phyloP scores from a whole-genome alignment of 345 rosid genomes.

The Bretschneidera sinensis region DNA sequence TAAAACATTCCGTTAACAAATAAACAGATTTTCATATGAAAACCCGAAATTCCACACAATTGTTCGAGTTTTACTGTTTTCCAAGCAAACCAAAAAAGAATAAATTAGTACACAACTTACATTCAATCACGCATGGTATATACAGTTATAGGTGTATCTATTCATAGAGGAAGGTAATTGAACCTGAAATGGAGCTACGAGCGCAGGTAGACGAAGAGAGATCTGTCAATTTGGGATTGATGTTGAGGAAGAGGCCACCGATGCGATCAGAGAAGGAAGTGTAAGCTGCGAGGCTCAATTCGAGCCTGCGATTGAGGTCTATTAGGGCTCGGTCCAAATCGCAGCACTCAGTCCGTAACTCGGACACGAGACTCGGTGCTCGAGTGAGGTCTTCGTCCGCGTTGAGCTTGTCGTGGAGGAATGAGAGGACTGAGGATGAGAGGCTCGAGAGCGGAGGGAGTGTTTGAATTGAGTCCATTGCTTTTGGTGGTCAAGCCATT shows the following conservation, averaged over 20 bases:
- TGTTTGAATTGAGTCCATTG: conserved; percentile 43
- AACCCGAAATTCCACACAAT: neutral
- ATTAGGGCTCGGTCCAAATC: conserved; percentile 50
- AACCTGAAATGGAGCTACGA: conserved; percentile 43
- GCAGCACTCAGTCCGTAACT: conserved; percentile 50
- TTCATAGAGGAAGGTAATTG: neutral
- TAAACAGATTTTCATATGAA: neutral
- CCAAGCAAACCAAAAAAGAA: neutral
- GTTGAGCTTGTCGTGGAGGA: conserved; percentile 52
- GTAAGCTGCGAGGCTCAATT: conserved; percentile 47
- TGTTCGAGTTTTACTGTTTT: conserved; percentile 1
- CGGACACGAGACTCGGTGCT: conserved; percentile 47
- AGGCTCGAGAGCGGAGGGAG: conserved; percentile 47
- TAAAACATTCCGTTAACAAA: neutral
- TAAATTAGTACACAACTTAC: neutral
- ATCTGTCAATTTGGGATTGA: conserved; percentile 43
- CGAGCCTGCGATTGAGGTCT: conserved; percentile 52
- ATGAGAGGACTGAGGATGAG: conserved; percentile 39
- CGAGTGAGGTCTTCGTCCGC: conserved; percentile 36
- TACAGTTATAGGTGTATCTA: neutral
- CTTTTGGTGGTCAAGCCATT: conserved; percentile 16
- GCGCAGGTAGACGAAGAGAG: conserved; percentile 43
- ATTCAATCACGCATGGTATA: neutral
- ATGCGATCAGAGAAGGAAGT: conserved; percentile 61
- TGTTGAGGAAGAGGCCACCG: conserved; percentile 29